A percentile compares a stretch with the other conserved stretches of the same genome.
Evolutionary conservation across 2,329 filamentous ascomycete species (phyloP).

Genomic region (Cladosporium velox): DNA sequence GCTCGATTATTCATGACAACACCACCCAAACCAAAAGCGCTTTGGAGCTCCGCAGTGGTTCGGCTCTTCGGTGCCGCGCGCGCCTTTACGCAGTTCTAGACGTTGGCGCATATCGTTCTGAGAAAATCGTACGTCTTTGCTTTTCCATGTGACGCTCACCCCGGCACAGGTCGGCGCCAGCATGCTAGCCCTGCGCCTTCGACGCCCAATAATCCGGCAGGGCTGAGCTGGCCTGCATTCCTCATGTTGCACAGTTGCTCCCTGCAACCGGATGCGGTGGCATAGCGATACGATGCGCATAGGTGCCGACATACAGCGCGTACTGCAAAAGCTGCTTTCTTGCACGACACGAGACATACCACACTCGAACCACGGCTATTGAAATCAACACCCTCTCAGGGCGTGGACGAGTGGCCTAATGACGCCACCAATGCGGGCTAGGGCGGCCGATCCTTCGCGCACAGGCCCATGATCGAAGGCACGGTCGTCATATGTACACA

Average conservation of each 20-base stretch:
- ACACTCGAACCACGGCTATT: conserved; percentile 3
- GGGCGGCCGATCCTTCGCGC: conserved; percentile 2
- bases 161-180: not conserved
- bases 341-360: not conserved
- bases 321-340: not conserved
- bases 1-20: conserved; percentile 1
- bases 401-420: not conserved
- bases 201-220: conserved; percentile 4
- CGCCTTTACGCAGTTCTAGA: not conserved
- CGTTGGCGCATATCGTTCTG: not conserved
- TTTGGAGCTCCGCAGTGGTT: conserved; percentile 1
- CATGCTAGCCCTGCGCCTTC: conserved; percentile 3
- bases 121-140: not conserved
- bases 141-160: not conserved
- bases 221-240: conserved; percentile 8
- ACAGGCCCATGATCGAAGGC: not conserved
- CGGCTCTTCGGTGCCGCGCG: conserved; percentile 1
- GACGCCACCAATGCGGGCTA: conserved; percentile 9
- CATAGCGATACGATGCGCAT: not conserved
- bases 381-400: not conserved
- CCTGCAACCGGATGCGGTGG: not conserved
- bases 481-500: not conserved
- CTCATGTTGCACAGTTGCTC: conserved; percentile 5
- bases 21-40: not conserved
- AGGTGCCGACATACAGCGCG: not conserved